Evolutionary conservation across 768 basidiomycete species (phyloP), one percentile per base, ranked within the genome.

Genomic region (Boletus insuetus): DNA sequence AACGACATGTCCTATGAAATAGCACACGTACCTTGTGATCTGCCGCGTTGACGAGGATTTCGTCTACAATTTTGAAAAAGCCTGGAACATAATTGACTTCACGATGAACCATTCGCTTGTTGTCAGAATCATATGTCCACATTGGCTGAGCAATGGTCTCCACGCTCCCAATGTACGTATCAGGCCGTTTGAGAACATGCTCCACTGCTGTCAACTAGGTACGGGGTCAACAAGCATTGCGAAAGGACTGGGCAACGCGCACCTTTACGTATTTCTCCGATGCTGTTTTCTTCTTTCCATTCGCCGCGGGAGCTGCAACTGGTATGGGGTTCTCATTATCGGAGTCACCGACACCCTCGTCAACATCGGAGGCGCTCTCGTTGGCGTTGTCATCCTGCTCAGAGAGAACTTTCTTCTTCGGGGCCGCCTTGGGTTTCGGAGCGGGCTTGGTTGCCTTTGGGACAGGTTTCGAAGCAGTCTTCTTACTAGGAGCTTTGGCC

Each of bases 1-100:
- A 9, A 32, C 22, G 4, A 44, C 44, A 35, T 9, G 13, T 22
- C 17, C 1, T 20, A 19, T 14, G 34, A 44, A 44, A 49, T 3
- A 45, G 38, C 14, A n/a, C 10, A 71, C 78, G 53, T 59, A 91
- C 96, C 87, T 99, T 99, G 76, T 98, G 97, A 70, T 99, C 97
- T 4, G 97, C 97, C 20, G 97, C 97, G 72, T 99, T 99, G 64
- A 99, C 97, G 3, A 99, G 78, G 65, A 99, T 99, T 75, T 99
- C 97, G 66, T 99, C 97, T 14, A 99, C 88, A 65, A 99, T 99
- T 80, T 99, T 99, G 83, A 95, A 94, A 72, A 99, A 96, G 50
- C 95, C 97, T 0, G 97, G 97, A 3, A 98, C 95, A 67, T 88
- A 99, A 64, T 84, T 91, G 59, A 88, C 89, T 46, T 86, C 94